Evolutionary conservation across 306 rosid species (phyloP), one percentile per base, ranked within the genome.

Genomic region (Senna siamea): DNA sequence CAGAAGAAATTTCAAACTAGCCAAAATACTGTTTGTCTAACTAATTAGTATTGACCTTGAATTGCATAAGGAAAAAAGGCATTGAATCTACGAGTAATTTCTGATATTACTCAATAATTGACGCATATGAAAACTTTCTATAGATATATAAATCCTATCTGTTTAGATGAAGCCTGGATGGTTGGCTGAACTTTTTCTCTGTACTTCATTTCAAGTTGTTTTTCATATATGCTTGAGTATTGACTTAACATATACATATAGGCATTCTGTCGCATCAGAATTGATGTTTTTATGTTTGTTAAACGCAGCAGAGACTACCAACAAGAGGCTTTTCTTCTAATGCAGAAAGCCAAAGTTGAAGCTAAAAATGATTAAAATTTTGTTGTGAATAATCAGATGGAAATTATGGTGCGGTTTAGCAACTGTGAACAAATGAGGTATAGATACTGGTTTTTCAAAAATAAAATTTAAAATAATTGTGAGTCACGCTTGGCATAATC

Each of bases 251-350:
- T n/a, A 43, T 38, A 50, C 28, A 58, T 67, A 12, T 48, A 20
- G n/a, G 48, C 54, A 12, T 69, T 68, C 15, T 75, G 30, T 23
- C n/a, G 10, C 60, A 54, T 41, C 54, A 47, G 69, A 71, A 34
- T 53, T 63, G 40, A 64, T 57, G 23, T 37, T 52, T n/a, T 38
- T 9, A 20, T 50, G 3, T 69, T 77, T 22, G 52, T 40, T 32
- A 79, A 26, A 20, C 66, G 78, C 85, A 54, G 80, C 77, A 68
- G 66, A 73, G 26, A 73, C 74, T 83, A 41, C 62, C 82, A n/a
- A 51, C 46, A 68, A 55, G 59, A 37, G 28, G 66, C 70, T 51
- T 19, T 13, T 9, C 19, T 30, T 60, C 65, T 14, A 76, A 37
- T 32, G 40, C 50, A 18, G 59, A 57, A 75, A 26, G 66, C 71